These are phyloP conservation scores for Capsicum chinense DNA, from an alignment of 257 asterid species.

Conservation along the genomic window DNA sequence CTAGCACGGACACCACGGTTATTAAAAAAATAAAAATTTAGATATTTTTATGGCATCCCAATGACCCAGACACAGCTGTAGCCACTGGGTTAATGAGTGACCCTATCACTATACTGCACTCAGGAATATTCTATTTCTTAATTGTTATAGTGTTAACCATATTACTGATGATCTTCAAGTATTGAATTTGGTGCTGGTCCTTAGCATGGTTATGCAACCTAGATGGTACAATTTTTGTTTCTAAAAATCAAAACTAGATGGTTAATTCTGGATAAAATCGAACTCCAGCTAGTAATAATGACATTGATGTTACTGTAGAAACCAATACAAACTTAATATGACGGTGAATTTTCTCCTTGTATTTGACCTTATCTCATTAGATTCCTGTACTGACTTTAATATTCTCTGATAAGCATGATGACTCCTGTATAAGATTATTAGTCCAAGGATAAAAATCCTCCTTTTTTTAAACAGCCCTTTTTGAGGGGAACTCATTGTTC, in stretches of 20 bases:
- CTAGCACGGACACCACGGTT: too few relatives aligned
- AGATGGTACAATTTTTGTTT: neutral
- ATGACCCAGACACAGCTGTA: neutral
- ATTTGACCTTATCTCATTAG: neutral
- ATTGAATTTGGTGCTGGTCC: conserved; percentile 5
- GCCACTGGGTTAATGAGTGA: neutral
- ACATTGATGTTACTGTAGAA: neutral
- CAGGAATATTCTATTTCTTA: neutral
- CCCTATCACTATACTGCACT: neutral
- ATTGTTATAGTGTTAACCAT: neutral
- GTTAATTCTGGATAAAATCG: neutral
- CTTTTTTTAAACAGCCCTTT: neutral
- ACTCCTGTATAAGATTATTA: neutral
- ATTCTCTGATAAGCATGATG: neutral
- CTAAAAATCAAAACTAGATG: neutral
- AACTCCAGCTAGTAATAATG: neutral
- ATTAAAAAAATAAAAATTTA: neutral
- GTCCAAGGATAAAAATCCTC: neutral
- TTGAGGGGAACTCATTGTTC: neutral
- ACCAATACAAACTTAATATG: neutral
- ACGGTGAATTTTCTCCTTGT: neutral
- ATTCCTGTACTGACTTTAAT: neutral
- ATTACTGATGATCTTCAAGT: neutral
- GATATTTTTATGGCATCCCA: neutral
- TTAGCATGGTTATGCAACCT: neutral